These are phyloP conservation scores for Miscanthus sacchariflorus DNA, from an alignment of 202 grass and related monocot species.

Conservation along the genomic window DNA sequence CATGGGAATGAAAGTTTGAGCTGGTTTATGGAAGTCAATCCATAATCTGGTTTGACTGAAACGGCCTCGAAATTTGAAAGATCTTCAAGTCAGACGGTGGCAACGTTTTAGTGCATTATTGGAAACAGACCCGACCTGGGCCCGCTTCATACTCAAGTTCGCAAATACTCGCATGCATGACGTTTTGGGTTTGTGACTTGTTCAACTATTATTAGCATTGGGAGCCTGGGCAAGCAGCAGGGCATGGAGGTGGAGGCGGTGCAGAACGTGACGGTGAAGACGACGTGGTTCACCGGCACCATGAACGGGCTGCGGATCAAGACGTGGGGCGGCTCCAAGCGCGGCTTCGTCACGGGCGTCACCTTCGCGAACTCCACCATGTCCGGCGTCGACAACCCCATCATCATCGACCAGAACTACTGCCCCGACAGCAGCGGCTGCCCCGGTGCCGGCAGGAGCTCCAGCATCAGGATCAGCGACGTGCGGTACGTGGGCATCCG, in stretches of 20 bases:
- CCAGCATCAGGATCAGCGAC: slow-evolving; percentile 74
- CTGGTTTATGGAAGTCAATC: slow-evolving; percentile 24
- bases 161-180: background rate
- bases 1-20: background rate
- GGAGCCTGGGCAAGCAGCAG: slow-evolving; percentile 79
- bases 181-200: background rate
- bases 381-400: slow-evolving; percentile 73
- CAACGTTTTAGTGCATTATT: background rate
- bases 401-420: slow-evolving; percentile 97
- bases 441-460: slow-evolving; percentile 59
- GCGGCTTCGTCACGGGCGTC: slow-evolving; percentile 60
- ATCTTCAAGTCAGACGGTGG: background rate
- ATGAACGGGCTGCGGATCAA: slow-evolving; percentile 86
- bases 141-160: background rate
- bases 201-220: slow-evolving; percentile 56
- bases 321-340: slow-evolving; percentile 71
- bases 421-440: slow-evolving; percentile 62
- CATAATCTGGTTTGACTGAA: slow-evolving; percentile 23
- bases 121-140: slow-evolving; percentile 27
- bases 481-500: slow-evolving; percentile 66
- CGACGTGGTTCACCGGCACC: slow-evolving; percentile 73
- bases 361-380: slow-evolving; percentile 66
- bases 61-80: background rate
- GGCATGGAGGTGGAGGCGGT: slow-evolving; percentile 68
- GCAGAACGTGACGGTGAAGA: slow-evolving; percentile 91